These are phyloP conservation scores for Phytopythium delawarense DNA, from an alignment of 352 stramenopile genomes.

Conservation along the genomic window DNA sequence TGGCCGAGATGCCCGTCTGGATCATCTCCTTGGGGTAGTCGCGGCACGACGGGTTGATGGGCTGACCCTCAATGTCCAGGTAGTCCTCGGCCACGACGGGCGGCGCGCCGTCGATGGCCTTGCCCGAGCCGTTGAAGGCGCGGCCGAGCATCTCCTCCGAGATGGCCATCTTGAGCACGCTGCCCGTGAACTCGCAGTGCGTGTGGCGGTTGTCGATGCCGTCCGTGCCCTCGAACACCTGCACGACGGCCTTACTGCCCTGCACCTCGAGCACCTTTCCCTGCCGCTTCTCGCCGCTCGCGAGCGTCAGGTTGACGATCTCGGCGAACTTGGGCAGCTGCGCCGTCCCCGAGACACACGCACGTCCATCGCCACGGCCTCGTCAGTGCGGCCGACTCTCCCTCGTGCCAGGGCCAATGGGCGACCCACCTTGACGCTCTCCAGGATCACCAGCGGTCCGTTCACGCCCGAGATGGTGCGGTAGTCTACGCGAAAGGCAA, in stretches of 20 bases:
- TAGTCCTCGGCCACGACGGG: constrained; percentile 98
- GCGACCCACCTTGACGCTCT: constrained; percentile 96
- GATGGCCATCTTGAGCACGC: constrained; percentile 99
- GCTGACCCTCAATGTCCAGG: constrained; percentile 98
- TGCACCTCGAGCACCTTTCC: constrained; percentile 96
- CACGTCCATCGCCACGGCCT: neutral
- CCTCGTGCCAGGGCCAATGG: too few relatives aligned
- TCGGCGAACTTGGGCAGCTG: constrained; percentile 96
- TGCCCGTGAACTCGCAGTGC: constrained; percentile 98
- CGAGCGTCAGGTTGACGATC: constrained; percentile 98
- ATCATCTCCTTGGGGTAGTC: constrained; percentile 99
- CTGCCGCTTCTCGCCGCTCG: constrained; percentile 93
- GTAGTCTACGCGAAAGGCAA: constrained; percentile 69
- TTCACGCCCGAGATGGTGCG: constrained; percentile 99
- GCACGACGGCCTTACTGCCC: constrained; percentile 93
- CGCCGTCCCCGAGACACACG: neutral
- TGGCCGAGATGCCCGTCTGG: constrained; percentile 99
- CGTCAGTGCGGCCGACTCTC: too few relatives aligned
- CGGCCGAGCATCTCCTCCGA: constrained; percentile 98
- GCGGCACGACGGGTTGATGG: constrained; percentile 98
- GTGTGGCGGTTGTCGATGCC: constrained; percentile 99
- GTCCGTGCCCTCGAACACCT: constrained; percentile 98
- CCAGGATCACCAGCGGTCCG: constrained; percentile 97
- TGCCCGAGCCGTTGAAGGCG: constrained; percentile 97
- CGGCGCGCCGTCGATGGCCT: constrained; percentile 97